Evolutionary conservation across 2,329 filamentous ascomycete genomes (phyloP).

Genomic region (Colletotrichum gigasporum): DNA sequence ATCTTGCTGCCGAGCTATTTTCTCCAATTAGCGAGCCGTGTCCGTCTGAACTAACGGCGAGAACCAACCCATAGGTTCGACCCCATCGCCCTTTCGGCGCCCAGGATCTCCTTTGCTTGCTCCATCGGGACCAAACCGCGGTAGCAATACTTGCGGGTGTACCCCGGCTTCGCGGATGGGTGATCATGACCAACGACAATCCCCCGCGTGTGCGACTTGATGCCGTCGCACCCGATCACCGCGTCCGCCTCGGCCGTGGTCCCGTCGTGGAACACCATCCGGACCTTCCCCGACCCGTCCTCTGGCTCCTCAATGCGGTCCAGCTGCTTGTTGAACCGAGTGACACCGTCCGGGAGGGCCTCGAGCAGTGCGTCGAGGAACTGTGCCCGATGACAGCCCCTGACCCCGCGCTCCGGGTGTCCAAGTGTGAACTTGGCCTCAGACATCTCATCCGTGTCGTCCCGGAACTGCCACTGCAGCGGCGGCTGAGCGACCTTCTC

Average conservation of each 20-base stretch:
- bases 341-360: constrained; percentile 41
- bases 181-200: constrained; percentile 57
- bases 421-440: constrained; percentile 3
- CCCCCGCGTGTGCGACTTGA: constrained; percentile 58
- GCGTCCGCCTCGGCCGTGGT: constrained; percentile 48
- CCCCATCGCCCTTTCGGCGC: constrained; percentile 42
- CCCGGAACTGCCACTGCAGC: constrained; percentile 31
- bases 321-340: constrained; percentile 40
- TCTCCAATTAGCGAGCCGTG: no score
- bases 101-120: constrained; percentile 59
- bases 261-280: constrained; percentile 49
- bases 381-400: constrained; percentile 21
- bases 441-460: constrained; percentile 8
- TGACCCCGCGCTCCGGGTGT: not conserved
- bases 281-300: constrained; percentile 24
- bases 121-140: constrained; percentile 58
- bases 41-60: no score
- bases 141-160: constrained; percentile 68
- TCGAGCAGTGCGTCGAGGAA: constrained; percentile 47
- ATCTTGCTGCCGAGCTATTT: constrained; percentile 53
- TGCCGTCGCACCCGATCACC: constrained; percentile 68
- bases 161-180: constrained; percentile 50
- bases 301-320: constrained; percentile 39
- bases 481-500: constrained; percentile 39
- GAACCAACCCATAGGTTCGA: constrained; percentile 64